Base-by-base conservation (phyloP, 2,329 filamentous ascomycete species). In the Exophiala mesophila region DNA sequence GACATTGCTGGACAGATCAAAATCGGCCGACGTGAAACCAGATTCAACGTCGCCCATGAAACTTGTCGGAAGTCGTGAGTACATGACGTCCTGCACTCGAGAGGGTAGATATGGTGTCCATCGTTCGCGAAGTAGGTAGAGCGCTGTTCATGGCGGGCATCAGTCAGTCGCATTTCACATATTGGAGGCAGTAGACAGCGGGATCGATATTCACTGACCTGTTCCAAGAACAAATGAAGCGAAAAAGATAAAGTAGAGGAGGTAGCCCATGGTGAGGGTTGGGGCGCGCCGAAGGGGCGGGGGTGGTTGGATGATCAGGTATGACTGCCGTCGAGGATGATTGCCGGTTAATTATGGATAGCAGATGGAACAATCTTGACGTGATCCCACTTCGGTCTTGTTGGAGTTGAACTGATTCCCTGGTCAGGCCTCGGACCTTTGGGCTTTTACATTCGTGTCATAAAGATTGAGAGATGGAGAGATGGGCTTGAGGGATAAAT, bases 41-140 rank as follows among this genome's bases (percentile, higher is more conserved):
- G 85, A 82, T 65, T 96, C 90, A 45, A 92, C 82, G 67, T 98
- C 92, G 54, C 77, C 80, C 31, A 80, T 73, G 69, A 97, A 98
- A 36, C 77, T 81, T 12, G 74, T 73, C 1, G 88, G 86, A 1
- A 97, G 77, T 21, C 79, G 83, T 39, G 82, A 74, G 70, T 97
- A 96, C 20, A 81, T 71, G 35, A 42, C 32, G 30, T 56, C 53
- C 43, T 56, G 53, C 15, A 54, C 26, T 5, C 49, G 45, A 12
- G 41, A 35, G 42, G 83, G 80, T 34, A 94, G 65, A 54, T 77
- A 71, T 43, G 77, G 81, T 32, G 83, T 68, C 92, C 92, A 97
- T 67, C 73, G 74, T 43, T 74, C 65, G 55, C 90, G 87, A 44
- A 85, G 90, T 54, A 92, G 69, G 74, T 88, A 95, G 57, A 92